Evolutionary conservation across 768 basidiomycete species (phyloP).

Genomic region (Lactifluus hygrophoroides): DNA sequence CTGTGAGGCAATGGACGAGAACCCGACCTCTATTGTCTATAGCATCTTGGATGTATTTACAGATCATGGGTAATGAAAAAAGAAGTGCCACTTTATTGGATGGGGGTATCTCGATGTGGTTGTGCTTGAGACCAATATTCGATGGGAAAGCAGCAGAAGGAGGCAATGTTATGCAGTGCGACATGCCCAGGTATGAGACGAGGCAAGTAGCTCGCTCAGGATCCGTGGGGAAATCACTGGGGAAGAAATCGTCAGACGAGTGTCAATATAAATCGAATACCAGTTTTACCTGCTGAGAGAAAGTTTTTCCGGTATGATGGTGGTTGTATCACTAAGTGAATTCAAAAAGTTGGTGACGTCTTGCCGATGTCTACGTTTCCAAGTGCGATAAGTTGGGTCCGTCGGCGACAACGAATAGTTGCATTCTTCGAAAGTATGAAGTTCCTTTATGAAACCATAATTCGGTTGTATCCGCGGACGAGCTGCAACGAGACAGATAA

Average conservation of each 20-base stretch:
- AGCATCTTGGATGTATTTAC: conserved; percentile 38
- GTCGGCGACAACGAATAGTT: conserved; percentile 36
- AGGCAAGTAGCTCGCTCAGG: conserved; percentile 40
- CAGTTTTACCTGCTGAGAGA: conserved; percentile 40
- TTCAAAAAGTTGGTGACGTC: conserved; percentile 47
- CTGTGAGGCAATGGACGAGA: conserved; percentile 47
- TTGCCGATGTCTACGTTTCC: conserved; percentile 48
- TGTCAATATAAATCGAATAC: neutral
- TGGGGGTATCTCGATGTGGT: conserved; percentile 36
- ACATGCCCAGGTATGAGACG: conserved; percentile 42
- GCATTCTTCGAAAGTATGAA: conserved; percentile 46
- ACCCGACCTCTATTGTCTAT: conserved; percentile 36
- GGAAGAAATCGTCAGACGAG: neutral
- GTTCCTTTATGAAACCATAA: conserved; percentile 49
- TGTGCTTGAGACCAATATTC: conserved; percentile 30
- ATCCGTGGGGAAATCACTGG: conserved; percentile 51
- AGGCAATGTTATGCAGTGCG: conserved; percentile 46
- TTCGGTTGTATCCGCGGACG: conserved; percentile 34
- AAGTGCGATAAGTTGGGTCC: conserved; percentile 42
- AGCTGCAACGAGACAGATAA: conserved; percentile 23
- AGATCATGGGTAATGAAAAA: conserved; percentile 38
- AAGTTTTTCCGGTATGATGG: conserved; percentile 41
- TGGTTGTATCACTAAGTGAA: conserved; percentile 42
- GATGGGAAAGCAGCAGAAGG: conserved; percentile 39
- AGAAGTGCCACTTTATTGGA: conserved; percentile 35